Evolutionary conservation across 495 filamentous ascomycete species (phyloP), one percentile per base, ranked within the genome.

Genomic region (Aspergillus nanangensis): DNA sequence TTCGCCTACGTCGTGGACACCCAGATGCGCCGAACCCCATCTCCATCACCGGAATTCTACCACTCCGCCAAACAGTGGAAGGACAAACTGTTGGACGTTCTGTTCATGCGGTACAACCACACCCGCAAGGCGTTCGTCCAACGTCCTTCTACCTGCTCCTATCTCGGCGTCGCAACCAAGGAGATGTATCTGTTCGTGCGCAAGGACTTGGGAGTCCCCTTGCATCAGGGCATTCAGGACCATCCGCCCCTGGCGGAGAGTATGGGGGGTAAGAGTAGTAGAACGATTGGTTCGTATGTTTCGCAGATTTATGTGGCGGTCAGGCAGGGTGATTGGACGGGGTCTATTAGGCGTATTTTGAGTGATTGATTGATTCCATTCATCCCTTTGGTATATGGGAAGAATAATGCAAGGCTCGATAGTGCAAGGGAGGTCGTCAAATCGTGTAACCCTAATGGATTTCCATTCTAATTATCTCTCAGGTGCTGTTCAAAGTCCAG

Each of bases 181-280:
- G 13, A 19, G 1, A 19, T 56, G 14, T 60, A 57, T 27, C 22
- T 1, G 19, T 54, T 50, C 38, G 48, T 56, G 25, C 40, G 40
- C 13, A 10, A 25, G 20, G n/a, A 45, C 15, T 44, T 47, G 7
- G 38, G 27, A 5, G 27, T 23, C 3, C 45, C 41, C n/a, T 41
- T 53, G 0, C 39, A 47, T 25, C 32, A 19, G 5, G 51, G 44
- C 1, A 29, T 29, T 11, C 25, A 11, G 25, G 25, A 29, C 25
- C 25, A 29, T 11, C 25, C 25, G 25, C 25, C 25, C 7, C 25
- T 29, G 5, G 25, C 25, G 25, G 7, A 29, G 7, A 11, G 11
- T 5, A 5, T 29, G 7, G 25, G 25, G 7, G 25, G 5, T 29
- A 11, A 29, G 25, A 11, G 11, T 7, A 29, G 7, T 11, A 5